A percentile compares a stretch with the other conserved stretches of the same genome.
Conservation (phyloP, 2,329 filamentous ascomycete species). For the Bertia moriformis region DNA sequence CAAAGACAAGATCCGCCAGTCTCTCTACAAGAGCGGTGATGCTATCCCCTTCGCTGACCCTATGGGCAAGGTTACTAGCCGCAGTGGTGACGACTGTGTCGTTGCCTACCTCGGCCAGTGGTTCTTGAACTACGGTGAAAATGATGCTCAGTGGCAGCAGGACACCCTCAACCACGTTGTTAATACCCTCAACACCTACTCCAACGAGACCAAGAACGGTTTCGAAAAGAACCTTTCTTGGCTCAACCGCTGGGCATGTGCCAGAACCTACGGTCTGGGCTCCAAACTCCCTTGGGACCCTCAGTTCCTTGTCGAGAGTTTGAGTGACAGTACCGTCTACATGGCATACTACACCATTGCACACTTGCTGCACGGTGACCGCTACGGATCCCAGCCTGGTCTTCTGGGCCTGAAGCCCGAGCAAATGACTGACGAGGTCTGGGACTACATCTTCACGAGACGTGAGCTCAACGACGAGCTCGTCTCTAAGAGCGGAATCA, state of each 20-base stretch:
- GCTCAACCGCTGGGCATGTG: conserved; percentile 92
- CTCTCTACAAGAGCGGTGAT: conserved; percentile 60
- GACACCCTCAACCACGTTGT: not conserved
- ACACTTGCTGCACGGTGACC: conserved; percentile 63
- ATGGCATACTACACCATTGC: conserved; percentile 64
- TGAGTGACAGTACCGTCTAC: conserved; percentile 88
- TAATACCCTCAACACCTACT: conserved; percentile 65
- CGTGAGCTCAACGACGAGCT: conserved; percentile 55
- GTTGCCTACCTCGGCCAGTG: conserved; percentile 90
- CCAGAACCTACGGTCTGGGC: conserved; percentile 78
- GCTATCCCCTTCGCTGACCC: conserved; percentile 92
- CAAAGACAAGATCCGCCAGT: conserved; percentile 69
- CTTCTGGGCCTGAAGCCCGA: conserved; percentile 57
- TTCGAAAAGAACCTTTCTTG: conserved; percentile 80
- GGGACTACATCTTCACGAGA: conserved; percentile 86
- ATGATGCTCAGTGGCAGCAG: conserved; percentile 1
- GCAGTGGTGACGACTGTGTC: conserved; percentile 85
- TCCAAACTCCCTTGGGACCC: conserved; percentile 91
- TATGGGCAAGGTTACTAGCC: conserved; percentile 73
- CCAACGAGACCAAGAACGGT: conserved; percentile 59
- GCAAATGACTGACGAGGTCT: conserved; percentile 88
- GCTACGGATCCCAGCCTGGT: conserved; percentile 66
- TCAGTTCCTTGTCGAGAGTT: conserved; percentile 77
- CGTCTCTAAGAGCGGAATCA: conserved; percentile 48
- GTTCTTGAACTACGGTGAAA: conserved; percentile 84